Percentiles rank a stretch among this genome's conserved stretches.
Conservation (phyloP, 1,284 basidiomycete genomes). For the Nidula niveotomentosa region DNA sequence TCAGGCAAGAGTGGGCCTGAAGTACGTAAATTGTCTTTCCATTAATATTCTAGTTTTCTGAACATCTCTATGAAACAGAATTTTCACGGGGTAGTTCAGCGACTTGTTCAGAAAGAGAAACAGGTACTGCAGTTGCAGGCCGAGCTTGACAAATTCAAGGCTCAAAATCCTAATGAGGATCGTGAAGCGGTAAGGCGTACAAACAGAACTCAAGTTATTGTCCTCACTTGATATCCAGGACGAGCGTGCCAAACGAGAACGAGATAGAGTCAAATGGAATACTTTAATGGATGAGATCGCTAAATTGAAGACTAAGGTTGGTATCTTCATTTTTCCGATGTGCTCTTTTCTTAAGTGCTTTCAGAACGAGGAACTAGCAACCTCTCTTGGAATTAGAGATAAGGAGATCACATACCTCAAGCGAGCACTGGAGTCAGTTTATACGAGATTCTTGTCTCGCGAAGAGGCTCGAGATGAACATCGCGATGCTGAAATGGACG, state of each 20-base stretch:
- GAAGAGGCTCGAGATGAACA: constrained; percentile 45
- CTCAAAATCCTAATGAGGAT: constrained; percentile 53
- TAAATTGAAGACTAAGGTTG: constrained; percentile 68
- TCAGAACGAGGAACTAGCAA: constrained; percentile 59
- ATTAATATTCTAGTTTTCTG: neutral
- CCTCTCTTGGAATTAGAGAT: constrained; percentile 50
- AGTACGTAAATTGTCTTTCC: constrained; percentile 22
- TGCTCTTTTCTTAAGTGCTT: constrained; percentile 4
- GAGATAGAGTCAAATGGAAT: constrained; percentile 75
- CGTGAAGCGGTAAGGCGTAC: constrained; percentile 53
- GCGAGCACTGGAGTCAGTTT: constrained; percentile 82
- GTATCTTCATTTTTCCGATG: constrained; percentile 1
- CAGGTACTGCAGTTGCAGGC: constrained; percentile 74
- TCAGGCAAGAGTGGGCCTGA: constrained; percentile 51
- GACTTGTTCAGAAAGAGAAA: constrained; percentile 83
- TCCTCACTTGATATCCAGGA: constrained; percentile 43
- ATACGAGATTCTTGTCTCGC: constrained; percentile 66
- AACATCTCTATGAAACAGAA: constrained; percentile 35
- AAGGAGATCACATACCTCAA: constrained; percentile 81
- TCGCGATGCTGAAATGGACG: constrained; percentile 56
- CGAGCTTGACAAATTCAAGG: constrained; percentile 67
- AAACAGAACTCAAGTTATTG: constrained; percentile 3
- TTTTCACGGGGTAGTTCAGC: constrained; percentile 79
- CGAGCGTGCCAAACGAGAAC: constrained; percentile 75
- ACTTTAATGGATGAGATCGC: constrained; percentile 77